These are phyloP conservation scores for Potentilla sterilis DNA, from an alignment of 306 rosid species.

Conservation along the genomic window DNA sequence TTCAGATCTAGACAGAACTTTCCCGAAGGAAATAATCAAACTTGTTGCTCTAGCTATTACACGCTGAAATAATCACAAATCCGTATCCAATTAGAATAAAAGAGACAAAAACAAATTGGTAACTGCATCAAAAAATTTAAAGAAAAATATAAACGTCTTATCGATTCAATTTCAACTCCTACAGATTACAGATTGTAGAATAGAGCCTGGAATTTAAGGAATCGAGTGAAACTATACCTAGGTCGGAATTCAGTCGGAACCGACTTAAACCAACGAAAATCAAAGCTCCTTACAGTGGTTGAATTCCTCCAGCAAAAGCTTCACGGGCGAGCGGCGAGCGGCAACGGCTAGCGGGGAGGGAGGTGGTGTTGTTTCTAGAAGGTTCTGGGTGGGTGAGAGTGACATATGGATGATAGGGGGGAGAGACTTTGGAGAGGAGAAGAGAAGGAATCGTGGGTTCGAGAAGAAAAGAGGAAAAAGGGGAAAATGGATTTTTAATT, in stretches of 20 bases:
- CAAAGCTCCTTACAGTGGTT: background rate
- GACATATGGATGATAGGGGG: conserved; percentile 24
- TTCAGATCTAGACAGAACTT: conserved; percentile 46
- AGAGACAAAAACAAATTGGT: background rate
- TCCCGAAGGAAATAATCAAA: background rate
- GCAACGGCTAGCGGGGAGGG: conserved; percentile 3
- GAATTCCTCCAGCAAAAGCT: background rate
- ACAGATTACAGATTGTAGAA: background rate
- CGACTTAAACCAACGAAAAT: background rate
- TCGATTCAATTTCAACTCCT: background rate
- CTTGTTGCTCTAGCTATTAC: too few relatives aligned
- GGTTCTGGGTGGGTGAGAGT: conserved; percentile 39
- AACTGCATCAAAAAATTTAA: background rate
- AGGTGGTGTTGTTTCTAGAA: conserved; percentile 69
- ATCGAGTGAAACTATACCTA: background rate
- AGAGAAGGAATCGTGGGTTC: conserved; percentile 40
- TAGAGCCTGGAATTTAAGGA: background rate
- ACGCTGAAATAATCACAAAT: background rate
- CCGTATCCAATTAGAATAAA: background rate
- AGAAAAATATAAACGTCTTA: background rate
- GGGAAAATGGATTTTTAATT: too few relatives aligned
- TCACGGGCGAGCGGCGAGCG: background rate
- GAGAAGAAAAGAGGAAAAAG: conserved; percentile 35
- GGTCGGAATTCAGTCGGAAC: too few relatives aligned
- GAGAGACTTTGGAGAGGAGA: conserved; percentile 16